Percentiles rank a stretch among this genome's conserved stretches.
phyloP scores from a whole-genome alignment of 2,329 filamentous ascomycete species.

The Thielaviopsis euricoi region DNA sequence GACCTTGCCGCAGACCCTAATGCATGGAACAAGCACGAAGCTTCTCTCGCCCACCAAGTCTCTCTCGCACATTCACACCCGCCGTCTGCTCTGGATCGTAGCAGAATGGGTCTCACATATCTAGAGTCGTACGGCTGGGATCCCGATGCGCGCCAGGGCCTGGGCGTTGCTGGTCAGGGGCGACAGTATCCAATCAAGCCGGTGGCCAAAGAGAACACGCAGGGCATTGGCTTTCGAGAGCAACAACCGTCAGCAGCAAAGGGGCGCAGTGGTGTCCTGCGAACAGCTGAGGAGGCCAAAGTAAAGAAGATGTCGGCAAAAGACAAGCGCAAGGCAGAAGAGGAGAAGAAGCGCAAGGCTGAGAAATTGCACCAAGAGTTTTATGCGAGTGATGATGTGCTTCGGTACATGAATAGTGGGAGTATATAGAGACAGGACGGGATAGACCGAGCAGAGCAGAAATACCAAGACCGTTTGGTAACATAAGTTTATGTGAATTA shows the following conservation, averaged over 20 bases:
- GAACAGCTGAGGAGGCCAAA: constrained; percentile 17
- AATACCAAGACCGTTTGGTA: too few relatives aligned
- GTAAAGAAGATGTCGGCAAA: constrained; percentile 48
- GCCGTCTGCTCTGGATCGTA: constrained; percentile 54
- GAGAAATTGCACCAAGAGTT: constrained; percentile 54
- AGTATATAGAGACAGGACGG: not conserved
- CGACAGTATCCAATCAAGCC: constrained; percentile 61
- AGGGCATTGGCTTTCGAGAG: constrained; percentile 48
- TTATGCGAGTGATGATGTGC: constrained; percentile 58
- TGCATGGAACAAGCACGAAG: constrained; percentile 30
- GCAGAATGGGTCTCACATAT: constrained; percentile 50
- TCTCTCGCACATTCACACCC: constrained; percentile 52
- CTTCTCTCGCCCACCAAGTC: constrained; percentile 54
- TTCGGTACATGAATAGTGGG: constrained; percentile 43
- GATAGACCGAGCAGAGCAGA: not conserved
- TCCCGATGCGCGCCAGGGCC: constrained; percentile 51
- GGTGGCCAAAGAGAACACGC: constrained; percentile 53
- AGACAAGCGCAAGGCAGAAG: constrained; percentile 44
- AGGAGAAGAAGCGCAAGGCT: constrained; percentile 43
- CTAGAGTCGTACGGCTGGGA: constrained; percentile 57
- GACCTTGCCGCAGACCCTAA: constrained; percentile 14
- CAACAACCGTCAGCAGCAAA: constrained; percentile 25
- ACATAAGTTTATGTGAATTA: not conserved
- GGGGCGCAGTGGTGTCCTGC: constrained; percentile 11
- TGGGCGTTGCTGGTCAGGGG: constrained; percentile 56